phyloP scores from a whole-genome alignment of 139 green algal species.

The Nannochloris sp. region DNA sequence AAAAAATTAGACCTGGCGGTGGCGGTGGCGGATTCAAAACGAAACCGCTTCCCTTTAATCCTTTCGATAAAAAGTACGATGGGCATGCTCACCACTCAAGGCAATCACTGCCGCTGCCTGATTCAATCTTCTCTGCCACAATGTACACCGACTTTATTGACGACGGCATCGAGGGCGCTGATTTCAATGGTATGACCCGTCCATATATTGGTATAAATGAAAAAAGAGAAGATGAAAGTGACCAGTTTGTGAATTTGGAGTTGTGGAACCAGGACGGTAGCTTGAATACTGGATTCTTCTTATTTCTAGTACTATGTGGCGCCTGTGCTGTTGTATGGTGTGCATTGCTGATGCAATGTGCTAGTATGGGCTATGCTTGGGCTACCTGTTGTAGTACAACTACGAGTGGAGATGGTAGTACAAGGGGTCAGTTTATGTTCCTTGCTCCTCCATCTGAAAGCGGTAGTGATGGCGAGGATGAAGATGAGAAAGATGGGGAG shows the following conservation, averaged over 20 bases:
- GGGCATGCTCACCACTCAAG: not conserved
- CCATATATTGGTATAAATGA: too few relatives aligned
- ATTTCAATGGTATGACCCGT: not conserved
- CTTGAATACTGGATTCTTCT: conserved; percentile 14
- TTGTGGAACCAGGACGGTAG: not conserved
- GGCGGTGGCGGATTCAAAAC: too few relatives aligned
- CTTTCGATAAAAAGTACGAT: not conserved
- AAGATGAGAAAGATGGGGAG: not conserved
- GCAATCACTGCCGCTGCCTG: not conserved
- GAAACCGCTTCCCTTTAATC: too few relatives aligned
- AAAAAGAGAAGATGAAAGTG: too few relatives aligned
- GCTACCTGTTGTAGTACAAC: too few relatives aligned
- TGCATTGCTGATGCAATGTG: conserved; percentile 4
- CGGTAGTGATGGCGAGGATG: not conserved
- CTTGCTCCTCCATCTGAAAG: not conserved
- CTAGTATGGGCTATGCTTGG: too few relatives aligned
- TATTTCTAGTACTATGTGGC: conserved; percentile 9
- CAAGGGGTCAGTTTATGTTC: too few relatives aligned
- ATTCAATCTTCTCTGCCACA: not conserved
- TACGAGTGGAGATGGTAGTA: too few relatives aligned
- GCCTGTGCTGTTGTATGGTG: conserved; percentile 12
- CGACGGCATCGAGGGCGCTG: not conserved
- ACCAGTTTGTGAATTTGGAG: conserved; percentile 1
- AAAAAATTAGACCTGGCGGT: too few relatives aligned
- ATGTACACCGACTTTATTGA: not conserved